Evolutionary conservation across 2,329 filamentous ascomycete species (phyloP), one percentile per base, ranked within the genome.

Genomic region (Monilinia fructicola): DNA sequence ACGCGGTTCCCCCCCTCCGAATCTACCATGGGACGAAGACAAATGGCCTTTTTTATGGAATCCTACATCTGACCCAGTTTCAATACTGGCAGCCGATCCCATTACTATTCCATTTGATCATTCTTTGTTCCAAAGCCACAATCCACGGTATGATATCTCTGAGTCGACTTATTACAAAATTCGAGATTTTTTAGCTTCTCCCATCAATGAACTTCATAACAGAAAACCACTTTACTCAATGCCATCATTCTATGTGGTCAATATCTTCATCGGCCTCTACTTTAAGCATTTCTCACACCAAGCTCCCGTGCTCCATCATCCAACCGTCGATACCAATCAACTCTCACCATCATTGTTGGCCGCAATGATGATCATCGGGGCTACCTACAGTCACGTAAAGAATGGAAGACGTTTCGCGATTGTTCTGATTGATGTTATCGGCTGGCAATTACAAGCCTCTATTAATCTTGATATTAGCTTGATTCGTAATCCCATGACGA

Each of bases 11-110:
- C 70, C 68, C 38, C 67, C 71, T n/a, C 66, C 64, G 4, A 71
- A 71, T 54, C 54, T 68, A 54, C 58, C 68, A 21, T 69, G 69
- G 40, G 69, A 72, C n/a, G 69, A 71, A 38, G 71, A 73, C 31
- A 70, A 71, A 65, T 71, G 71, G 71, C 71, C 71, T 28, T 71
- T 72, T 50, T 59, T 67, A 44, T 73, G 71, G 72, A 72, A 69
- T 55, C 67, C 71, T 12, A 62, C 44, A 23, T 68, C 68, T 12
- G 60, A 54, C 35, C 70, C 65, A 53, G 21, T 18, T 21, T 11
- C 38, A 26, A 68, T 69, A 11, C 56, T 72, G 28, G 66, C 67
- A 54, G 68, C 69, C 12, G 67, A 69, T 26, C 64, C 71, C 21
- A 65, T 73, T 40, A 44, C 28, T 5, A 68, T 73, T 16, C 67